A percentile compares a stretch with the other conserved stretches of the same genome.
These are phyloP conservation scores for Beta corolliflora DNA, from an alignment of 179 eudicot species.

Conservation along the genomic window DNA sequence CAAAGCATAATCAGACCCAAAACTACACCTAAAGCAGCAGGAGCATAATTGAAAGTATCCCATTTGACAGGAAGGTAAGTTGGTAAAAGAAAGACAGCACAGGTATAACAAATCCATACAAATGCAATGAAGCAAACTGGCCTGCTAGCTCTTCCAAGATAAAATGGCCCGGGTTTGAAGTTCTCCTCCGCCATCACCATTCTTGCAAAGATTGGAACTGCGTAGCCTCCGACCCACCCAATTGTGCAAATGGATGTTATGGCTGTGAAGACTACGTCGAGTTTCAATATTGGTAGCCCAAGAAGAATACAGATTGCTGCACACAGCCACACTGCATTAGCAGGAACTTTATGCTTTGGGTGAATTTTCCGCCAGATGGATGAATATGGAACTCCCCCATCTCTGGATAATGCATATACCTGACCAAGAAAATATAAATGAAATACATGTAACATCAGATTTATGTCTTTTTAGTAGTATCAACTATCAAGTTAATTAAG, in stretches of 20 bases:
- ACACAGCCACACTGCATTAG: conserved; percentile 69
- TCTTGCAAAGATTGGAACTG: conserved; percentile 63
- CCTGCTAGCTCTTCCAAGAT: conserved; percentile 54
- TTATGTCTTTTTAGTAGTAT: too few species aligned
- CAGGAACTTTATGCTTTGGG: conserved; percentile 66
- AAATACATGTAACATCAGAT: too few species aligned
- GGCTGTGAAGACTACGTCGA: conserved; percentile 60
- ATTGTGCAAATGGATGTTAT: conserved; percentile 60
- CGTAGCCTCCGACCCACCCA: conserved; percentile 73
- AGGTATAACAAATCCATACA: conserved; percentile 64
- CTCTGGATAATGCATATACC: conserved; percentile 67
- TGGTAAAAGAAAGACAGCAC: conserved; percentile 55
- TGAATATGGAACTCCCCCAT: conserved; percentile 54
- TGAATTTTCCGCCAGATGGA: conserved; percentile 56
- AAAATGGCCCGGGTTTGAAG: conserved; percentile 62
- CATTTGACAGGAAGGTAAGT: conserved; percentile 51
- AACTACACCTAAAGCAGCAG: conserved; percentile 49
- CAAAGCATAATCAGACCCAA: conserved; percentile 54
- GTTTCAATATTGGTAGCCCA: conserved; percentile 57
- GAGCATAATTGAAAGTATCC: conserved; percentile 59
- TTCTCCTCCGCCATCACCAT: conserved; percentile 50
- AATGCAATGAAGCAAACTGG: conserved; percentile 57
- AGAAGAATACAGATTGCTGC: conserved; percentile 57
- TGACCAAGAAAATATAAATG: conserved; percentile 1
- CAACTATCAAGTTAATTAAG: too few species aligned